Conservation (phyloP, 441 rosid genomes). For the Syzygium syzygioides region DNA sequence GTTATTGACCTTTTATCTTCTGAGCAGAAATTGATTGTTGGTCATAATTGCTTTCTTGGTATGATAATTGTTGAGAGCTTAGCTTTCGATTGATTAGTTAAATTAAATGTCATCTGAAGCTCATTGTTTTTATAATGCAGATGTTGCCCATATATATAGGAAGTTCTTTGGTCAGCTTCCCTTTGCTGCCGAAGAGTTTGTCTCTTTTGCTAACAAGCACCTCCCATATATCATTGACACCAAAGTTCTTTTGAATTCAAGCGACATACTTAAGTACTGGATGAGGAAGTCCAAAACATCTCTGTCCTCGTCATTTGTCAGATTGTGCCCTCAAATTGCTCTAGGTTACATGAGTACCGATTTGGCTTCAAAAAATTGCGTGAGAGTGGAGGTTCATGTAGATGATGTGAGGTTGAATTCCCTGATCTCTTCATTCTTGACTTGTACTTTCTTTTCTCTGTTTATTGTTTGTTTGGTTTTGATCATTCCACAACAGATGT, state of each 20-base stretch:
- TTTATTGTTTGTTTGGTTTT: not conserved
- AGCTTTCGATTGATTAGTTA: not conserved
- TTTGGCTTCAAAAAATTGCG: slow-evolving; percentile 21
- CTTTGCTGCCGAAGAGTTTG: slow-evolving; percentile 58
- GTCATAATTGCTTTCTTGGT: slow-evolving; percentile 95
- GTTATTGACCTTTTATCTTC: slow-evolving; percentile 86
- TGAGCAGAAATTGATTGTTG: slow-evolving; percentile 72
- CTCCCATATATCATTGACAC: slow-evolving; percentile 81
- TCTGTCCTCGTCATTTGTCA: slow-evolving; percentile 65
- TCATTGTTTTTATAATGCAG: slow-evolving; percentile 31
- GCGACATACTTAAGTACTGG: slow-evolving; percentile 31
- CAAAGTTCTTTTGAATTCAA: slow-evolving; percentile 70
- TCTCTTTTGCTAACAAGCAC: slow-evolving; percentile 41
- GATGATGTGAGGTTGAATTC: slow-evolving; percentile 62
- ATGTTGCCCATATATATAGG: slow-evolving; percentile 79
- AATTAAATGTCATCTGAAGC: slow-evolving; percentile 8
- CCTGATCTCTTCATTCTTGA: not conserved
- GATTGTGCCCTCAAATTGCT: slow-evolving; percentile 64
- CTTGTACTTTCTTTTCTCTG: not conserved
- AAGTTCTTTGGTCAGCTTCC: slow-evolving; percentile 86
- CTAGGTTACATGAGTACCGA: slow-evolving; percentile 25
- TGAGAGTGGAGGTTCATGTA: slow-evolving; percentile 75
- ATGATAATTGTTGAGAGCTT: slow-evolving; percentile 1
- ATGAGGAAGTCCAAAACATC: slow-evolving; percentile 73
- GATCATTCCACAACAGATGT: not conserved